A percentile compares a stretch with the other conserved stretches of the same genome.
phyloP scores from a whole-genome alignment of 2,329 filamentous ascomycete genomes.

The Colletotrichum graminicola region DNA sequence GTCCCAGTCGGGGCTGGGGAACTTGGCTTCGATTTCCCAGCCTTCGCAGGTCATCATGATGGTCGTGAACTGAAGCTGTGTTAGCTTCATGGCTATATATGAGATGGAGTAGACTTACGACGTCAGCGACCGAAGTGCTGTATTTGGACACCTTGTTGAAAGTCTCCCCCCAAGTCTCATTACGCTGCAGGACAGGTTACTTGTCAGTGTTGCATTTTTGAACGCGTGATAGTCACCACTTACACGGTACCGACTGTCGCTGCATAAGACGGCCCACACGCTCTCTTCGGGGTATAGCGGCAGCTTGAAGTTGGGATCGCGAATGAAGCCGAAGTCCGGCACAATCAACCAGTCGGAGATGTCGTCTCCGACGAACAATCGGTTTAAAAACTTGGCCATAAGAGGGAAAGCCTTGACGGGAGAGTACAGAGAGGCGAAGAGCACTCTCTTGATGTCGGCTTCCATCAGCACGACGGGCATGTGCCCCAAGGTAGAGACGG shows the following conservation, averaged over 20 bases:
- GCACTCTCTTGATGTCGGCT: constrained; percentile 51
- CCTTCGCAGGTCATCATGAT: constrained; percentile 51
- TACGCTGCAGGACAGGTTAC: constrained; percentile 43
- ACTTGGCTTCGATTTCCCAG: constrained; percentile 51
- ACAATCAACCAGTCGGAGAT: constrained; percentile 15
- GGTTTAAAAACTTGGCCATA: constrained; percentile 51
- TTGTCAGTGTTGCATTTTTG: not conserved
- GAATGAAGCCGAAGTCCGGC: constrained; percentile 39
- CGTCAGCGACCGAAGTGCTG: constrained; percentile 52
- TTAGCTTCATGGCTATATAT: not conserved
- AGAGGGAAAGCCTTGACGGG: constrained; percentile 50
- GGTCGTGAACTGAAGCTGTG: constrained; percentile 47
- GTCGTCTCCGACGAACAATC: constrained; percentile 46
- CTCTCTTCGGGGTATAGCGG: constrained; percentile 34
- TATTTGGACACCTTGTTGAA: constrained; percentile 49
- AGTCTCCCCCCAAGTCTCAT: constrained; percentile 49
- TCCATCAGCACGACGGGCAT: constrained; percentile 54
- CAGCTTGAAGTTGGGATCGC: constrained; percentile 23
- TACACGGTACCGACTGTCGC: constrained; percentile 49
- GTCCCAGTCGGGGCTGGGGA: constrained; percentile 47
- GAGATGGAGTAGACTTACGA: constrained; percentile 46
- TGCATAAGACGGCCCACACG: constrained; percentile 47
- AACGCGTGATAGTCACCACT: not conserved
- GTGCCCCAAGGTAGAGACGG: constrained; percentile 47
- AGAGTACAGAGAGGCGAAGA: constrained; percentile 53